These are phyloP conservation scores for Galerina sulciceps DNA, from an alignment of 768 basidiomycete genomes.

Conservation along the genomic window DNA sequence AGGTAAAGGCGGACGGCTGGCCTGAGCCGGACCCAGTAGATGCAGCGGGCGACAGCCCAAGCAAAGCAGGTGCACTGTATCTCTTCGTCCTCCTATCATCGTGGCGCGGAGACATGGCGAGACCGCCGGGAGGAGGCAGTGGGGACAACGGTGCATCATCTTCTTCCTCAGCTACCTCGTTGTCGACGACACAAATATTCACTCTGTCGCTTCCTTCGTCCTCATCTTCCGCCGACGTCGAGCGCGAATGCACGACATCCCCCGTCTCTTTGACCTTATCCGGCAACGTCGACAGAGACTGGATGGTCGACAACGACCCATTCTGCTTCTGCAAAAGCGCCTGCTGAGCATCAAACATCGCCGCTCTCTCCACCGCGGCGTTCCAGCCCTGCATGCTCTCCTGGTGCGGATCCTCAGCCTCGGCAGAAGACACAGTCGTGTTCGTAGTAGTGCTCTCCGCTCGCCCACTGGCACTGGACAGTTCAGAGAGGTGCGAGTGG, in stretches of 20 bases:
- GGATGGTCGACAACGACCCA: conserved; percentile 20
- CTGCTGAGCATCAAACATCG: neutral
- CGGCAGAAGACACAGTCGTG: neutral
- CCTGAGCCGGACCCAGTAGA: neutral
- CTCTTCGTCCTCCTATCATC: conserved; percentile 11
- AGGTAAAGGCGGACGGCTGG: neutral
- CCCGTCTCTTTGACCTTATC: conserved; percentile 14
- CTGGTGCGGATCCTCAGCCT: neutral
- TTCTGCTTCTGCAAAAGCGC: neutral
- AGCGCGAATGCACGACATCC: conserved; percentile 9
- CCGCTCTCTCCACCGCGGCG: neutral
- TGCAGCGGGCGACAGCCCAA: conserved; percentile 5
- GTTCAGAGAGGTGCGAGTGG: neutral
- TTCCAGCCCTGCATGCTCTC: neutral
- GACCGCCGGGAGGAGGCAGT: conserved; percentile 9
- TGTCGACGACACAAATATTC: conserved; percentile 2
- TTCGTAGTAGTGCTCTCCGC: conserved; percentile 3
- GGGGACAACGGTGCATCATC: conserved; percentile 16
- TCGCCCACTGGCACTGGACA: neutral
- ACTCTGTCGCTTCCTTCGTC: conserved; percentile 17
- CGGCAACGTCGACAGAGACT: conserved; percentile 14
- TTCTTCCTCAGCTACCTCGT: conserved; percentile 15
- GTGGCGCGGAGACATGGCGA: conserved; percentile 3
- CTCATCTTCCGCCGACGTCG: conserved; percentile 14
- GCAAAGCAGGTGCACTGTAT: conserved; percentile 17